phyloP scores from a whole-genome alignment of 1,284 basidiomycete genomes.

The Microbotryum violaceum region DNA sequence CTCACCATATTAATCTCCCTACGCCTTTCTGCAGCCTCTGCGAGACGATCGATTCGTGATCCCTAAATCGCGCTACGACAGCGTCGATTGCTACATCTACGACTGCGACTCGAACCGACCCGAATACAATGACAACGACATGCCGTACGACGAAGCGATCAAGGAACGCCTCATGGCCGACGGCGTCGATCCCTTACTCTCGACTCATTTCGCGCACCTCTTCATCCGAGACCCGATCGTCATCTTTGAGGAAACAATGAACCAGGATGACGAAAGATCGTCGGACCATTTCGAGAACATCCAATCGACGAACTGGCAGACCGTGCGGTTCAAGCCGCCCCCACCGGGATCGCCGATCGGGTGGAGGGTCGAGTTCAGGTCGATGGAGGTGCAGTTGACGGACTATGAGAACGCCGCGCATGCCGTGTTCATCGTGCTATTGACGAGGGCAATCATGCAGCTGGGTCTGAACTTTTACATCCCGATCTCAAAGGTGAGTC shows the following conservation, averaged over 20 bases:
- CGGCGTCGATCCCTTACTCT: conserved; percentile 77
- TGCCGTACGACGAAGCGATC: conserved; percentile 70
- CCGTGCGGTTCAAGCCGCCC: conserved; percentile 96
- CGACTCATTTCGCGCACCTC: conserved; percentile 87
- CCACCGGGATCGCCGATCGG: conserved; percentile 85
- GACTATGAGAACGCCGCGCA: conserved; percentile 99
- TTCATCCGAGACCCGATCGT: conserved; percentile 98
- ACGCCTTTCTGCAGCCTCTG: conserved; percentile 53
- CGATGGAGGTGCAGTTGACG: conserved; percentile 98
- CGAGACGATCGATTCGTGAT: conserved; percentile 66
- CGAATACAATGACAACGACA: conserved; percentile 82
- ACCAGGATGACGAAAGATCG: conserved; percentile 78
- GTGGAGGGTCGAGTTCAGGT: conserved; percentile 97
- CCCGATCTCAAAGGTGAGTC: conserved; percentile 81
- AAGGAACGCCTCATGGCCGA: conserved; percentile 61
- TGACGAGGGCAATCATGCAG: conserved; percentile 84
- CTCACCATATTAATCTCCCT: neutral
- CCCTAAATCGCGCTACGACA: conserved; percentile 95
- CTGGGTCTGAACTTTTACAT: conserved; percentile 93
- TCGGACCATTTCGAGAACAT: conserved; percentile 99
- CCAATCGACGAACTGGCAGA: conserved; percentile 99
- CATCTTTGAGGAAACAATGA: conserved; percentile 85
- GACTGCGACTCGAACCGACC: conserved; percentile 71
- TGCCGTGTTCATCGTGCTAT: conserved; percentile 83
- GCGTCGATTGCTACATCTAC: conserved; percentile 85